Base-by-base conservation (phyloP, 225 moss, liverwort and hornwort species). In the Rhytidiadelphus loreus region DNA sequence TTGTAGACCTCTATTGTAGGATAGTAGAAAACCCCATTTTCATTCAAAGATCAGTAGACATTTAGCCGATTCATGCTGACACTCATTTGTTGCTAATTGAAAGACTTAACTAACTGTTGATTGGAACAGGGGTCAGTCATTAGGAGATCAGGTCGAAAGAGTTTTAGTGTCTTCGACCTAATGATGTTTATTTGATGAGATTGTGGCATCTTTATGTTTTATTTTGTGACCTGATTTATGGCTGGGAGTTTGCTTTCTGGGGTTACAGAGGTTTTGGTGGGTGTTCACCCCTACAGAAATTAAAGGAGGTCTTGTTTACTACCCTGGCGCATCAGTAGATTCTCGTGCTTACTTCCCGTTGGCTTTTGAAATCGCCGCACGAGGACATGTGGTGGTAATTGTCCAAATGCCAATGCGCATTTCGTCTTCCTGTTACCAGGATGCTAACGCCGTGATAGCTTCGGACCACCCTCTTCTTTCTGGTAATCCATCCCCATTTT, bases 301-400 rank as follows among this genome's bases (percentile, higher is more conserved):
- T 76, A 93, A 85, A 85, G 93, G 91, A 25, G 95, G 95, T 22
- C 63, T 93, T 41, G 89, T 96, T 14, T 96, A 95, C 81, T 93
- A 90, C 66, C 58, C 90, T 52, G 94, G 95, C 53, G 88, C 81
- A 69, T 56, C 90, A 29, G 92, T 94, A 66, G 93, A 93, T 35
- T 84, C 92, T 35, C 88, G 89, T 39, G 94, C 92, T 22, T 96
- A 95, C 90, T 92, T 94, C 64, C 92, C 90, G 23, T 56, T 95
- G 82, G 94, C 94, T 44, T 95, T 96, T 24, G 92, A 95, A 88
- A 92, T 96, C 15, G 92, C 96, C 63, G 93, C 94, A 48, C 92
- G 90, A 30, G 95, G 95, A 22, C 92, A 94, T 77, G 83, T 95
- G 93, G 95, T 96, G 78, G 94, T 94, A 24, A 78, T 96, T 50